Conservation (phyloP, 2,329 filamentous ascomycete species). For the Penicillium brevicompactum region DNA sequence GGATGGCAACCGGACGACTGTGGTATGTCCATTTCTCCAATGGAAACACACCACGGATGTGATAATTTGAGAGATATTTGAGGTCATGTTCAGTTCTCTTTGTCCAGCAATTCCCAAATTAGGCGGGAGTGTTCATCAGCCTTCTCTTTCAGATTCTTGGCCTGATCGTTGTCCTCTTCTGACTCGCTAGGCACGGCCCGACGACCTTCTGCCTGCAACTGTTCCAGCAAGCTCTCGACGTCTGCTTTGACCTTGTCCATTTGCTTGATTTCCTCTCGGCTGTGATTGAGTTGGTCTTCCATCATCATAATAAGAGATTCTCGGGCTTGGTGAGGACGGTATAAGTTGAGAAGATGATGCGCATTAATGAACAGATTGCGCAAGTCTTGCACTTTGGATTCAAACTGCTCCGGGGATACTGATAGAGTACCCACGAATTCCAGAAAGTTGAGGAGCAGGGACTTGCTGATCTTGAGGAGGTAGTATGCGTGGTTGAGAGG, state of each 20-base stretch:
- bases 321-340: constrained; percentile 86
- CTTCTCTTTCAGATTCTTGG: constrained; percentile 17
- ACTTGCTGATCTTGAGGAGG: constrained; percentile 78
- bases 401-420: constrained; percentile 66
- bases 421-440: constrained; percentile 75
- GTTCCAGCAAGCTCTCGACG: constrained; percentile 52
- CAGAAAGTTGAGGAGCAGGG: constrained; percentile 83
- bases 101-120: constrained; percentile 45
- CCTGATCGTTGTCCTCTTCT: constrained; percentile 6
- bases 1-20: no score
- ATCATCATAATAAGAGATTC: constrained; percentile 86
- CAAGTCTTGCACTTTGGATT: constrained; percentile 75
- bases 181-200: constrained; percentile 18
- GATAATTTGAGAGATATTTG: neutral
- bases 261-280: constrained; percentile 74
- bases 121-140: constrained; percentile 32
- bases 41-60: neutral
- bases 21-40: neutral
- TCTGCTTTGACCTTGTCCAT: constrained; percentile 73
- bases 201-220: constrained; percentile 34
- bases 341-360: constrained; percentile 91
- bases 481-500: constrained; percentile 58
- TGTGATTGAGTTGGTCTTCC: constrained; percentile 77
- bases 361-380: constrained; percentile 85
- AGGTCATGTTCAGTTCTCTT: constrained; percentile 27